phyloP scores from a whole-genome alignment of 140 eudicot species.

The Erigeron philadelphicus region DNA sequence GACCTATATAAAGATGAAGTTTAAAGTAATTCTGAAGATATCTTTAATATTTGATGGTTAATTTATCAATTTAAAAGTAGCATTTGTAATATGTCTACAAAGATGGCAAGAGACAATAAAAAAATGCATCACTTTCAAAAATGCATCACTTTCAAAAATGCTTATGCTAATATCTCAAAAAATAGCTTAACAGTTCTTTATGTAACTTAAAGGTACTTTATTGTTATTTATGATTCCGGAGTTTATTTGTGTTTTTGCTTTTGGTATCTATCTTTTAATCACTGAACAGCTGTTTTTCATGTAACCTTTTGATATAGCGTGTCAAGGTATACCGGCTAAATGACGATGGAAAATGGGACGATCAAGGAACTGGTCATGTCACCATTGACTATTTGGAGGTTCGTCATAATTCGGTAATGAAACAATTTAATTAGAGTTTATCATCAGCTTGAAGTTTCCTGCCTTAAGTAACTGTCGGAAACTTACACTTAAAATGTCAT shows the following conservation, averaged over 20 bases:
- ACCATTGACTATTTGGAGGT: constrained; percentile 88
- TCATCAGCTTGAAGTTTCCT: not conserved
- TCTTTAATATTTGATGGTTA: no score
- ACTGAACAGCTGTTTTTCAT: not conserved
- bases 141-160: no score
- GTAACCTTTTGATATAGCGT: constrained; percentile 44
- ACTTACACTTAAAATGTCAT: constrained; percentile 10
- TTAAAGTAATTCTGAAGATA: no score
- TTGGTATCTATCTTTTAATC: not conserved
- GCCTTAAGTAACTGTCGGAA: constrained; percentile 14
- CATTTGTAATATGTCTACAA: no score
- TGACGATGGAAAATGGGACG: constrained; percentile 95
- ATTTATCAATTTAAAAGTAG: no score
- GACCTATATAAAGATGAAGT: no score
- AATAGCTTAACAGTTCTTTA: no score
- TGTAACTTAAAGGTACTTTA: no score
- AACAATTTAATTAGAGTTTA: not conserved
- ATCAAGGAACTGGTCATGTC: constrained; percentile 95
- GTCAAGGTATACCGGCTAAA: constrained; percentile 77
- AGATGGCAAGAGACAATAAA: no score
- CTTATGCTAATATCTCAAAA: no score
- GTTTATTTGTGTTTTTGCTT: not conserved
- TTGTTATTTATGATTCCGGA: no score
- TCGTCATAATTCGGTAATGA: constrained; percentile 18
- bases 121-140: no score